Evolutionary conservation across 805 yeast genomes (phyloP), one percentile per base, ranked within the genome.

Genomic region (Suhomyces canberraensis): DNA sequence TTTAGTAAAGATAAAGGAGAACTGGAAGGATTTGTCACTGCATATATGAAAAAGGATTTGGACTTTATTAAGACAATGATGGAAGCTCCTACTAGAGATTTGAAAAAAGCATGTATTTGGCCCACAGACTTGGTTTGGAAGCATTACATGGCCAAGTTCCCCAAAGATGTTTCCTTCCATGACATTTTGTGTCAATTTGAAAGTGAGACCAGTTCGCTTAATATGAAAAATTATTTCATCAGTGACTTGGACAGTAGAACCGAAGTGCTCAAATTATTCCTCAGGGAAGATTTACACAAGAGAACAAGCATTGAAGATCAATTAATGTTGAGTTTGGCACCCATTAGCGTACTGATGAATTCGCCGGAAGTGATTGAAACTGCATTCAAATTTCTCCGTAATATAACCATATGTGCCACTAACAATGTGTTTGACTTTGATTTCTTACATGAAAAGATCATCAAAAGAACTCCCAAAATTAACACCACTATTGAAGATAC

Each of bases 71-170:
- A 54, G 26, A 50, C 61, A 11, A 72, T 73, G 18, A 68, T 88
- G 63, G 54, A 64, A 0, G 60, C 72, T 1, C 79, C 80, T 0
- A 69, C 80, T 4, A 62, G 69, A 15, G 70, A 72, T 36, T 57
- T 90, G 4, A 47, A 60, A 2, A 70, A 71, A 27, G 96, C 95
- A 0, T 71, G 76, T 8, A 58, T 86, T n/a, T 83, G 90, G 84
- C 96, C 97, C 1, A 79, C 89, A 1, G 80, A 76, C 42, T 72
- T 74, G 16, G 61, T 85, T n/a, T 78, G 93, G 76, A 71, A 76
- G 2, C 74, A 73, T 33, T 79, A 81, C 47, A 75, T 83, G 48
- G 71, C 83, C 8, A 75, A 77, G 48, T 78, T 80, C 46, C 76
- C 84, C 2, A 61, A 71, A 3, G 64, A 70, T 2, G 69, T 76